Conservation (phyloP, 2,329 filamentous ascomycete genomes). For the Alternaria sp. region DNA sequence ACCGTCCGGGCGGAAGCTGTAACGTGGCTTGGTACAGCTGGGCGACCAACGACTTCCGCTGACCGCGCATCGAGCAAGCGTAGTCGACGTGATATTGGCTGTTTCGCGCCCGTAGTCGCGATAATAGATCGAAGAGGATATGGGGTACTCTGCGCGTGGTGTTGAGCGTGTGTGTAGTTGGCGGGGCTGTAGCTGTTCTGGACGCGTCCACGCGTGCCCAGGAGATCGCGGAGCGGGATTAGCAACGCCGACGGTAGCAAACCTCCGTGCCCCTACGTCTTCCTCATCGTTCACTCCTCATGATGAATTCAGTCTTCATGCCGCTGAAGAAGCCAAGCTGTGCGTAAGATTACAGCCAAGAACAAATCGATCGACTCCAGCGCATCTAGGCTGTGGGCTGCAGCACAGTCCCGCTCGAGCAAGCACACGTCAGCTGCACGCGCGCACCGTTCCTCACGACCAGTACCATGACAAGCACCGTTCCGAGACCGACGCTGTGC, state of each 20-base stretch:
- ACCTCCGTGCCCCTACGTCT: not conserved
- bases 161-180: not conserved
- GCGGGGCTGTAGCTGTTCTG: not conserved
- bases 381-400: not conserved
- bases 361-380: not conserved
- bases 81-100: slow-evolving; percentile 23
- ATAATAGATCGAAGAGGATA: not conserved
- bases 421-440: slow-evolving; percentile 25
- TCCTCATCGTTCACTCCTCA: not conserved
- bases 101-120: not conserved
- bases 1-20: not conserved
- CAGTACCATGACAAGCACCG: slow-evolving; percentile 23
- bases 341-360: not conserved
- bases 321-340: not conserved
- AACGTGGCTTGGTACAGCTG: slow-evolving; percentile 19
- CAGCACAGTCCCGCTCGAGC: slow-evolving; percentile 11
- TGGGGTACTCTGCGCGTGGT: not conserved
- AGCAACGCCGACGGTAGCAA: not conserved
- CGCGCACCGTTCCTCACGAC: slow-evolving; percentile 23
- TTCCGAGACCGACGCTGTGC: slow-evolving; percentile 10
- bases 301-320: not conserved
- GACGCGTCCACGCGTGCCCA: not conserved
- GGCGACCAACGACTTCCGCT: slow-evolving; percentile 4
- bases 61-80: not conserved
- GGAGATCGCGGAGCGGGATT: not conserved